Evolutionary conservation across 495 filamentous ascomycete species (phyloP), one percentile per base, ranked within the genome.

Genomic region (Daldinia vernicosa): DNA sequence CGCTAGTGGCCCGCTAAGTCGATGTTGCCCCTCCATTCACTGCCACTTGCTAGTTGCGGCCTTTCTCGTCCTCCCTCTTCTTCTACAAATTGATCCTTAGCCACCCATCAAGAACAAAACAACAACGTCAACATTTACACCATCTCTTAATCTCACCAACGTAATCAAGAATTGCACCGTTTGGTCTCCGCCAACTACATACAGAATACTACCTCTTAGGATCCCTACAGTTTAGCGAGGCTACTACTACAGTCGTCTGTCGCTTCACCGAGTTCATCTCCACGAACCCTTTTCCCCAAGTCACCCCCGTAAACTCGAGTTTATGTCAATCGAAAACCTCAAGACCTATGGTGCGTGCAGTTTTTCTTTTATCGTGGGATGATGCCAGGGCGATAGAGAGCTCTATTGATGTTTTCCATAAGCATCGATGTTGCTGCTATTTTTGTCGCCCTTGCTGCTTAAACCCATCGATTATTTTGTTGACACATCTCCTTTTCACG

Each of bases 291-390:
- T 77, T 84, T 75, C 82, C 81, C 69, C 75, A 77, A 74, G 76
- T 71, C 75, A 77, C 83, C 81, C 81, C 83, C 71, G 66, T 80
- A 86, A 78, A 84, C 80, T 82, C 80, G 84, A 93, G 92, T 97
- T 96, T 97, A 98, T 97, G 94, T 97, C 94, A 90, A 97, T 97
- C 93, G 92, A 97, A 95, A 98, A 98, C 89, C 93, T 98, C 85
- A 97, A 97, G 90, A 91, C 93, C 89, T 95, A 95, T 91, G 95
- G 94, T 97, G 82, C 84, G 94, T 88, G 73, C 70, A 71, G 78
- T 80, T 72, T 74, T 12, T 53, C 68, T 66, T 75, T 55, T 2
- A 24, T 15, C 32, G 3, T 39, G 12, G 8, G 22, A 24, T 14
- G 19, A 28, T 22, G 6, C 9, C 24, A 47, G 19, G 30, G 55